These are phyloP conservation scores for Pleurotus ostreatus DNA, from an alignment of 768 basidiomycete genomes.

Conservation along the genomic window DNA sequence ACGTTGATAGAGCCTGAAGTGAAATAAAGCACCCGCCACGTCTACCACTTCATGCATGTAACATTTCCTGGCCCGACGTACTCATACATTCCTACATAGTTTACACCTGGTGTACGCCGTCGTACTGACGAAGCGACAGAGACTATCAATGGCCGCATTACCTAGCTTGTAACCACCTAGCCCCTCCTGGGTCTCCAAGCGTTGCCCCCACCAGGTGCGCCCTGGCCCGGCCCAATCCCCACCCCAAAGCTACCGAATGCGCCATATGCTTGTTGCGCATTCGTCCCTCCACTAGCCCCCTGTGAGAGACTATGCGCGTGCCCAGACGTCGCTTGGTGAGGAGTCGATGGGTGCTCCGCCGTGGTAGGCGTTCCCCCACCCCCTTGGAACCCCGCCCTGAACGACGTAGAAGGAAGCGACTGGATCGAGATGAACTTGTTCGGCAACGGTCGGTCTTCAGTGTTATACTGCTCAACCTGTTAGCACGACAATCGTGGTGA, in stretches of 20 bases:
- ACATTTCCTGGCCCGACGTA: too few species aligned
- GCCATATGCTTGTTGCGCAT: constrained; percentile 9
- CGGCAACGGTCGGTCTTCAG: constrained; percentile 77
- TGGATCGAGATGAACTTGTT: constrained; percentile 85
- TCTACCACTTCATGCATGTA: too few species aligned
- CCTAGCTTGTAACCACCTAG: not conserved
- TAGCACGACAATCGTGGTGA: not conserved
- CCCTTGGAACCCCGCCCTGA: constrained; percentile 60
- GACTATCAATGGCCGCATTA: too few species aligned
- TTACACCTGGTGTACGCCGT: too few species aligned
- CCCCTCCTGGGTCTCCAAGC: constrained; percentile 20
- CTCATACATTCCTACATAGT: too few species aligned
- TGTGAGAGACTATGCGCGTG: constrained; percentile 11
- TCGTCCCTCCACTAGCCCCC: constrained; percentile 5
- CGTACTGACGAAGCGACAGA: too few species aligned
- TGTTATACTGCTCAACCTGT: constrained; percentile 58
- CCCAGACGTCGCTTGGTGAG: constrained; percentile 12
- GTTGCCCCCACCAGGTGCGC: constrained; percentile 9
- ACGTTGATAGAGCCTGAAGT: too few species aligned
- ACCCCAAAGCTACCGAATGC: constrained; percentile 31
- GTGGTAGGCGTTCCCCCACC: constrained; percentile 14
- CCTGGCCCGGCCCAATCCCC: constrained; percentile 12
- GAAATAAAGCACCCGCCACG: too few species aligned
- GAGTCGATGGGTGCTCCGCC: constrained; percentile 19
- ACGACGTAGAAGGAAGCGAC: constrained; percentile 60